Evolutionary conservation across 768 basidiomycete genomes (phyloP), one percentile per base, ranked within the genome.

Genomic region (Filobasidium wieringae): DNA sequence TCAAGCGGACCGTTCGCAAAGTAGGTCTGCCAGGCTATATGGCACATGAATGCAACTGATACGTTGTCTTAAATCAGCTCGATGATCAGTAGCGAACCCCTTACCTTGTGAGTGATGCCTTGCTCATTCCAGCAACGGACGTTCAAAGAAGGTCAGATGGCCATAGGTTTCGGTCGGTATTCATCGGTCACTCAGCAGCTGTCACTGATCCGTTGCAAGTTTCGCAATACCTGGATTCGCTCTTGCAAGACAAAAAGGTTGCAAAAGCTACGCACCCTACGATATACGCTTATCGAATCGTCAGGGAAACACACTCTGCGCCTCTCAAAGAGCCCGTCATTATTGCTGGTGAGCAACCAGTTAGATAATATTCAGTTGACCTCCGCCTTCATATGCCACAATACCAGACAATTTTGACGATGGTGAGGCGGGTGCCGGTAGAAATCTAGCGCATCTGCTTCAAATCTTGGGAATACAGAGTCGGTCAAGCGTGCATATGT

Each of bases 401-500:
- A 15, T 34, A n/a, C 7, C 63, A 89, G 92, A 96, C 67, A 92
- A 95, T 58, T 88, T 92, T 57, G 92, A 97, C 59, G 87, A 96
- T 58, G 88, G 91, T 1, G 93, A 99, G 75, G 83, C 86, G 0
- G 90, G 88, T 0, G 93, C 93, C 19, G 93, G 93, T 4, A 83
- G 86, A 40, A 80, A 93, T 17, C 75, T 97, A 22, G 88, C 88
- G 0, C 92, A 96, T 72, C 79, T 99, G 1, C 75, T 99, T 4
- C 88, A 91, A 62, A 89, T 93, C 45, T 71, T 95, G 47, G 36
- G 61, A 34, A 36, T 56, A 22, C 30, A 31, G 30, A 57, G 51
- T 53, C 30, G 36, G 58, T 54, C 1, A 8, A 39, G 11, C 27
- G 9, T 26, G 6, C 55, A 19, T 30, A 9, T 15, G 29, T 15